These are phyloP conservation scores for Clathrus columnatus DNA, from an alignment of 768 basidiomycete genomes.

Conservation along the genomic window DNA sequence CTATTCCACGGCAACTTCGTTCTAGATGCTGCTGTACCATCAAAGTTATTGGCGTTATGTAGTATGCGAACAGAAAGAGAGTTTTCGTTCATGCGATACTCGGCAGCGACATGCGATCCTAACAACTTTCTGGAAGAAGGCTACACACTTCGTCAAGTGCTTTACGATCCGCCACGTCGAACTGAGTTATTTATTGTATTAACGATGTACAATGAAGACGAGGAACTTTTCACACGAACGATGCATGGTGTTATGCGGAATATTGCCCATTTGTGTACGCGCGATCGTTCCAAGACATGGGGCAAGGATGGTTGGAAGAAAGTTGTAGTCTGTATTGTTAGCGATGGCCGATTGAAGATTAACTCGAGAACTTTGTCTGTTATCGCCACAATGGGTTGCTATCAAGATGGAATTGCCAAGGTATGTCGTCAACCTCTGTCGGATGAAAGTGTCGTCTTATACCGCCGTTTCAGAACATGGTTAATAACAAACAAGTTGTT, in stretches of 20 bases:
- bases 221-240: slow-evolving; percentile 81
- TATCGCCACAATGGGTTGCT: slow-evolving; percentile 87
- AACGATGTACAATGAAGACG: slow-evolving; percentile 97
- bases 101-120: slow-evolving; percentile 92
- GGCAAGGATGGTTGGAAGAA: slow-evolving; percentile 98
- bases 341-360: slow-evolving; percentile 79
- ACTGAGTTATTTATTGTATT: slow-evolving; percentile 96
- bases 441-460: not conserved
- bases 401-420: slow-evolving; percentile 91
- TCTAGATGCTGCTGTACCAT: slow-evolving; percentile 80
- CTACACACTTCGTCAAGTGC: slow-evolving; percentile 84
- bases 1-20: slow-evolving; percentile 93
- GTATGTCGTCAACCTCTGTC: slow-evolving; percentile 26
- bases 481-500: slow-evolving; percentile 74
- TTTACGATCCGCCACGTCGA: slow-evolving; percentile 82
- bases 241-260: slow-evolving; percentile 46
- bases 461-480: slow-evolving; percentile 41
- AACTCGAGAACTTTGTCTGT: slow-evolving; percentile 77
- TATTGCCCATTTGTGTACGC: slow-evolving; percentile 21
- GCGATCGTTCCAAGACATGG: slow-evolving; percentile 85
- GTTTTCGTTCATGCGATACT: slow-evolving; percentile 94
- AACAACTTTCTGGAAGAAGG: slow-evolving; percentile 78
- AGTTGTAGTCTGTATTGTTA: slow-evolving; percentile 88
- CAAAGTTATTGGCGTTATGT: slow-evolving; percentile 84
- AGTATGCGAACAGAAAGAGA: slow-evolving; percentile 71